These are phyloP conservation scores for Yamadazyma scolyti DNA, from an alignment of 805 yeast genomes.

Conservation along the genomic window DNA sequence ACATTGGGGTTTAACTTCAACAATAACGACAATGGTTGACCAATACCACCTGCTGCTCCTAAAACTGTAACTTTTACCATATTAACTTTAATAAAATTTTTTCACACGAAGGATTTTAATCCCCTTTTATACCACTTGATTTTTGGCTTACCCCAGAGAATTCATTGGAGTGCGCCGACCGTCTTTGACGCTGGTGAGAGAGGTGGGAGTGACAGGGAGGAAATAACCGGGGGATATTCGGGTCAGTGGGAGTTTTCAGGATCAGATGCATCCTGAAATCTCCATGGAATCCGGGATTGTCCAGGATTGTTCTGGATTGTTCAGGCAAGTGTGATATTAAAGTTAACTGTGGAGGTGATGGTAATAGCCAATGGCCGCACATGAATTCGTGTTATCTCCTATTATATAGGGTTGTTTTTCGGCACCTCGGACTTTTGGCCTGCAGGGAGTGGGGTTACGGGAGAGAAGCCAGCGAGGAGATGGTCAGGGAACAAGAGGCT, in stretches of 20 bases:
- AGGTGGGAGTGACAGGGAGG: background rate
- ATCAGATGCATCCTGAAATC: too few relatives aligned
- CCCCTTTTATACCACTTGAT: constrained; percentile 7
- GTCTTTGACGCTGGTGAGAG: background rate
- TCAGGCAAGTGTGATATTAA: too few relatives aligned
- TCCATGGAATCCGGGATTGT: too few relatives aligned
- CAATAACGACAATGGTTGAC: constrained; percentile 84
- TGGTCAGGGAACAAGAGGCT: too few relatives aligned
- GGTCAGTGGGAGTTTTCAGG: constrained; percentile 1
- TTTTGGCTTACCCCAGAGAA: constrained; percentile 8
- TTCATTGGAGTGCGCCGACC: background rate
- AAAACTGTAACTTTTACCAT: constrained; percentile 75
- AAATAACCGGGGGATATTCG: constrained; percentile 1
- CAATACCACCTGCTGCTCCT: constrained; percentile 95
- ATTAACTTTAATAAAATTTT: background rate
- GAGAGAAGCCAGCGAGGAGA: too few relatives aligned
- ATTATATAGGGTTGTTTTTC: too few relatives aligned
- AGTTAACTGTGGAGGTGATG: too few relatives aligned
- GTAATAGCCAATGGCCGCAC: too few relatives aligned
- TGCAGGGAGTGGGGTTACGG: too few relatives aligned
- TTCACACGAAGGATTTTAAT: background rate
- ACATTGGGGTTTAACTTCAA: constrained; percentile 66
- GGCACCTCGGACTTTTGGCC: too few relatives aligned
- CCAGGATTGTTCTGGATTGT: too few relatives aligned
- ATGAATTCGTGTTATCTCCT: too few relatives aligned